Evolutionary conservation across 139 green algal genomes (phyloP).

Genomic region (Penium margaritaceum): DNA sequence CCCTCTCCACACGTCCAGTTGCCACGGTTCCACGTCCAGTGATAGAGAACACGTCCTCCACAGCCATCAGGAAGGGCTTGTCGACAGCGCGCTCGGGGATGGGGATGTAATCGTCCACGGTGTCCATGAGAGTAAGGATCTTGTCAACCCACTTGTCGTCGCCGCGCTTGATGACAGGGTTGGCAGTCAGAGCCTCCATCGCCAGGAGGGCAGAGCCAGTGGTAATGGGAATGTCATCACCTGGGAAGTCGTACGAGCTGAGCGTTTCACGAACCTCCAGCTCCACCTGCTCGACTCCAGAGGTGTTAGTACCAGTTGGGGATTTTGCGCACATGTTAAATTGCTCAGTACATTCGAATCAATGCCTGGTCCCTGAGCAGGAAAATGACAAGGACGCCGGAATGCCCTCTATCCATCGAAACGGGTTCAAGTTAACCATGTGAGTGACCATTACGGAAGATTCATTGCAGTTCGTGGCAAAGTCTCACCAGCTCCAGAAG

Average conservation of each 20-base stretch:
- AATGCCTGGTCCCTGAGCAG: too few relatives aligned
- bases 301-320: background rate
- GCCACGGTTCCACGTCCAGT: conserved; percentile 85
- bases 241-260: conserved; percentile 73
- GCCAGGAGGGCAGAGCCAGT: conserved; percentile 38
- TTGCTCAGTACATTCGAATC: too few relatives aligned
- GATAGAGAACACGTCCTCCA: conserved; percentile 95
- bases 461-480: too few relatives aligned
- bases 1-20: conserved; percentile 86
- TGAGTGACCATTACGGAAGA: too few relatives aligned
- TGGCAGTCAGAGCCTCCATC: conserved; percentile 25
- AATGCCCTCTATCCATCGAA: too few relatives aligned
- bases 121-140: conserved; percentile 67
- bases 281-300: conserved; percentile 79
- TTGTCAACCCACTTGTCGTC: conserved; percentile 52
- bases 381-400: too few relatives aligned
- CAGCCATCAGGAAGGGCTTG: conserved; percentile 89
- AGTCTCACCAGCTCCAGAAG: conserved; percentile 51
- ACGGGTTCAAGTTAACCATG: too few relatives aligned
- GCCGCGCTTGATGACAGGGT: conserved; percentile 22
- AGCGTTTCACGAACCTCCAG: conserved; percentile 94
- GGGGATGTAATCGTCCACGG: conserved; percentile 66
- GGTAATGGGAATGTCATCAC: conserved; percentile 36
- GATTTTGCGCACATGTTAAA: too few relatives aligned
- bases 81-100: conserved; percentile 74